Conservation (phyloP, 305 asterid species). For the Fraxinus albicans region DNA sequence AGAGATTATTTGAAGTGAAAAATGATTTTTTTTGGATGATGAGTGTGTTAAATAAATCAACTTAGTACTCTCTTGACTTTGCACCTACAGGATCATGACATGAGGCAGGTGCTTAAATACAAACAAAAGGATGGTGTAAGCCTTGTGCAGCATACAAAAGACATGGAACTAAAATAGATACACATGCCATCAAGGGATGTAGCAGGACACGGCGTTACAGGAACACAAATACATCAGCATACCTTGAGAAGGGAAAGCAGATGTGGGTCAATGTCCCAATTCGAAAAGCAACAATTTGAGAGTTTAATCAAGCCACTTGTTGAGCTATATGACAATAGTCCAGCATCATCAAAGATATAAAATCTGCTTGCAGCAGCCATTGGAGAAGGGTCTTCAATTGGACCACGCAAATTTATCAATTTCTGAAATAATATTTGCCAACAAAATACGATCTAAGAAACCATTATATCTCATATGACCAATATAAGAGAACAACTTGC, state of each 20-base stretch:
- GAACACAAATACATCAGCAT: slow-evolving; percentile 23
- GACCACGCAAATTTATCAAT: slow-evolving; percentile 52
- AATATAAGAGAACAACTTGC: slow-evolving; percentile 17
- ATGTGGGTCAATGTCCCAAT: slow-evolving; percentile 64
- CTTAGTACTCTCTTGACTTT: background rate
- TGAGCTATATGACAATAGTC: slow-evolving; percentile 60
- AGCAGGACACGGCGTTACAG: background rate
- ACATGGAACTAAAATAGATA: background rate
- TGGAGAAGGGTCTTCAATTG: slow-evolving; percentile 87
- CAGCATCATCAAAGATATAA: slow-evolving; percentile 64
- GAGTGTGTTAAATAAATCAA: background rate
- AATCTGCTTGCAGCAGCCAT: slow-evolving; percentile 61
- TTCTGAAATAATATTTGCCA: slow-evolving; percentile 53
- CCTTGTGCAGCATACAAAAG: background rate
- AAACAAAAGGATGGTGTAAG: background rate
- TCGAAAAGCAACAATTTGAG: slow-evolving; percentile 70
- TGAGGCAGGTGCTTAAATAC: background rate
- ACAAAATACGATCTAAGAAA: slow-evolving; percentile 19
- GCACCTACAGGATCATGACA: background rate
- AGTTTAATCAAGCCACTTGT: slow-evolving; percentile 68
- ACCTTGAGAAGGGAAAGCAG: slow-evolving; percentile 90
- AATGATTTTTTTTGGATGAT: background rate
- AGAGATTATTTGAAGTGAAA: background rate
- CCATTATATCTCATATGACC: slow-evolving; percentile 18
- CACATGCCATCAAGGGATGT: background rate